Base-by-base conservation (phyloP, 495 filamentous ascomycete species). In the Parathielavia appendiculata region DNA sequence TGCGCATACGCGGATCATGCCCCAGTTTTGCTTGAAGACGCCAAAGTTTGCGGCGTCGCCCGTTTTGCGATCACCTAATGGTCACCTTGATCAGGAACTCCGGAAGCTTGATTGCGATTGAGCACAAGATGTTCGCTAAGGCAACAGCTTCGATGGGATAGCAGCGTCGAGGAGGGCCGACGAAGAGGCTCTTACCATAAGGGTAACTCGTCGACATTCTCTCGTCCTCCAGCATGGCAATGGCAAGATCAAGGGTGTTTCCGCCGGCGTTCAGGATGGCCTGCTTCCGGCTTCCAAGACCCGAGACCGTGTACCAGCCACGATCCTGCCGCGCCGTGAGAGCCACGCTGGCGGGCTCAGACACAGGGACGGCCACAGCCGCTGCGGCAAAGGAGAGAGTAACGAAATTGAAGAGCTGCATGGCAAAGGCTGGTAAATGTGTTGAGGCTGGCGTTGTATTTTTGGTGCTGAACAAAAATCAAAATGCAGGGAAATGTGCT, bases 161-260 rank as follows among this genome's bases (percentile, higher is more conserved):
- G n/a, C 26, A 30, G 6, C 26, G 6, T 30, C 26, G 6, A 30
- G 26, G 26, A 30, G 26, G 26, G 2, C 6, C 26, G n/a, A n/a
- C n/a, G n/a, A 30, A 30, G 26, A 6, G 26, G 26, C 2, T 30
- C 49, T 39, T 38, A 51, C 49, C 49, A 12, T 51, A 51, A 2
- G 14, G 11, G 10, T 51, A 51, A 14, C 23, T 19, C 2, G 49
- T 51, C 17, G n/a, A 39, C 49, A 51, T 51, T 19, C 26, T 16
- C 35, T 38, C 49, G 19, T 34, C 39, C 30, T 51, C 49, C 1
- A 51, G 49, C 49, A 51, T 51, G 34, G 49, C 49, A 38, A 51
- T 51, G 19, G 49, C 49, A 38, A 51, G 16, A 22, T 51, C 49
- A 4, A 51, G 49, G 9, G 49, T 38, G 12, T 39, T 51, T 19